Evolutionary conservation across 140 eudicot species (phyloP), one percentile per base, ranked within the genome.

Genomic region (Oenanthe javanica): DNA sequence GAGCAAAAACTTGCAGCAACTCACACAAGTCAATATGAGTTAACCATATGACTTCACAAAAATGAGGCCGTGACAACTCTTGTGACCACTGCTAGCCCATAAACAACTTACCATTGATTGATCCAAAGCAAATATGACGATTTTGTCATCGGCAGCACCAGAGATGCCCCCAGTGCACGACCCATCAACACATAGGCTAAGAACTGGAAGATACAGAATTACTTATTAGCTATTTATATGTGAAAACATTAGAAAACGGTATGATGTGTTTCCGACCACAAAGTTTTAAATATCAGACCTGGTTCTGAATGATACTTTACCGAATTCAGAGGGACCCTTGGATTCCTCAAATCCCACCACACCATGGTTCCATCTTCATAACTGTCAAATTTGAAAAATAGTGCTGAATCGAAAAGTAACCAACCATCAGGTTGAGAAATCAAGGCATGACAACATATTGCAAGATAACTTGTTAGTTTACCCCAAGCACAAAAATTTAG

Each of bases 311-410:
- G 98, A 66, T 82, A 87, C 85, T 93, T 89, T 40, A 90, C 96
- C 59, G 83, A 84, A 77, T 91, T 87, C 80, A 94, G 67, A 9
- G 98, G 97, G 69, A 79, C 67, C 75, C 79, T 86, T 0, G 96
- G 87, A 82, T 91, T 94, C 82, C 98, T 87, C 54, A 91, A 79
- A 83, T 94, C 98, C 98, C 98, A 94, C 97, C 96, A 94, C 21
- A 82, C 88, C 89, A 94, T 88, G 31, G 96, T 85, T 77, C 98
- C 98, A 55, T 94, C 98, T 82, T 94, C 97, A 76, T 90, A 90
- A 43, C 97, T 92, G 82, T 46, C 54, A 75, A 51, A 54, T 77
- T 25, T 21, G 49, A 5, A 48, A 11, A 14, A 11, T 75, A 27
- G 47, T 75, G 6, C 23, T 14, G 63, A 75, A 75, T 74, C 18